Evolutionary conservation across 495 filamentous ascomycete species (phyloP).

Genomic region (Chlorociboria aeruginascens): DNA sequence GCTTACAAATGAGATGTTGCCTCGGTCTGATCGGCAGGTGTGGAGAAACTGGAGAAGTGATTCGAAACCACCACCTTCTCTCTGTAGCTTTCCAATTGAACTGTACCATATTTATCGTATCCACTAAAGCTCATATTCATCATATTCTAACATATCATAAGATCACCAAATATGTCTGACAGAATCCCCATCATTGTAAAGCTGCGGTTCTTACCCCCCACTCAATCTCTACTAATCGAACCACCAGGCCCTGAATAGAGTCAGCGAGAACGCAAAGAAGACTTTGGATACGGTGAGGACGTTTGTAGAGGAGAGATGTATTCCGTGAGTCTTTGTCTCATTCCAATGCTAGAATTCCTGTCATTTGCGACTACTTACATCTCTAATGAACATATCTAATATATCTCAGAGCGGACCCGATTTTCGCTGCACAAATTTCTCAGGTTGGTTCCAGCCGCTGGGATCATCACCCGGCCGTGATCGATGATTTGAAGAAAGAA

Average conservation of each 20-base stretch:
- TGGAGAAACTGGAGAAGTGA: not conserved
- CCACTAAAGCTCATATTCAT: not conserved
- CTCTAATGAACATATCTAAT: constrained; percentile 6
- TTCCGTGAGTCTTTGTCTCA: constrained; percentile 40
- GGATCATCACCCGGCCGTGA: constrained; percentile 63
- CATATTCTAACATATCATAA: not conserved
- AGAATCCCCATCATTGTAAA: constrained; percentile 57
- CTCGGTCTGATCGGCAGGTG: not conserved
- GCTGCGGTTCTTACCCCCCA: constrained; percentile 17
- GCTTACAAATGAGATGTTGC: too few relatives aligned
- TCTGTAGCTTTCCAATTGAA: not conserved
- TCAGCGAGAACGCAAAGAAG: constrained; percentile 73
- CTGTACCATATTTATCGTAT: not conserved
- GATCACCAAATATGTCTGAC: constrained; percentile 41
- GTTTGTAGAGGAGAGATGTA: constrained; percentile 95
- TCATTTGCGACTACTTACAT: not conserved
- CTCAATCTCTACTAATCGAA: constrained; percentile 18
- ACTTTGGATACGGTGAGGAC: constrained; percentile 63
- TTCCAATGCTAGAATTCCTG: not conserved
- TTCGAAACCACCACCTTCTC: not conserved
- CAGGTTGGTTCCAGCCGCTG: constrained; percentile 54
- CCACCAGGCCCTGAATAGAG: constrained; percentile 38
- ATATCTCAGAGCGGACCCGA: constrained; percentile 45
- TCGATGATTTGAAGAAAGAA: constrained; percentile 80
- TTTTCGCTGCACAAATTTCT: constrained; percentile 70